Evolutionary conservation across 306 rosid species (phyloP), one percentile per base, ranked within the genome.

Genomic region (Dicorynia guianensis): DNA sequence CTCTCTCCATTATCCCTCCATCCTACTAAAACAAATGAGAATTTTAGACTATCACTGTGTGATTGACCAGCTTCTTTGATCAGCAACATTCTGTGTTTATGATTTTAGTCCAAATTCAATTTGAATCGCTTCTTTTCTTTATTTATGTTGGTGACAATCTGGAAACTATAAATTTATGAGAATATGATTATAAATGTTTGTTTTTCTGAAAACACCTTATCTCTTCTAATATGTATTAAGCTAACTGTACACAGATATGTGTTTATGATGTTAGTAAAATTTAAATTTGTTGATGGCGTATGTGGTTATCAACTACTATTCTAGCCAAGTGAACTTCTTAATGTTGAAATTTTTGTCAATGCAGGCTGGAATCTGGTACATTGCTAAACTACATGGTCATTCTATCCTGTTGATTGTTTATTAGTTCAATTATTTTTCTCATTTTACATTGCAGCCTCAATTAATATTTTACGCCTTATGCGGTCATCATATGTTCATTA

Each of bases 361-460:
- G 35, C 55, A 15, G 33, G 47, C 58, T 56, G 2, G 38, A 62
- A 25, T 12, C 47, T 47, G 52, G 30, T n/a, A 58, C 44, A 6
- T 35, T 56, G 14, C 12, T 68, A 43, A 63, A 60, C 69, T 30
- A n/a, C 63, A 13, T 49, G 11, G 14, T 20, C 42, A 38, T 55
- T 30, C 34, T 25, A 25, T 33, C 33, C 48, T 48, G 12, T 63
- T 65, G 12, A 20, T 71, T n/a, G n/a, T n/a, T n/a, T n/a, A 20
- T 71, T 39, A 12, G 4, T 39, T 61, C 46, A 56, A 17, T 47
- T 68, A 60, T 12, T 48, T 36, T 49, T 43, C 67, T 53, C 63
- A 71, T 67, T 63, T 34, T 71, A 63, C 77, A 30, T 44, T 78
- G 67, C 72, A 34, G 25, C 66, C 34, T 15, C 63, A 55, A 36